These are phyloP conservation scores for Daldinia caldariorum DNA, from an alignment of 495 filamentous ascomycete species.

Conservation along the genomic window DNA sequence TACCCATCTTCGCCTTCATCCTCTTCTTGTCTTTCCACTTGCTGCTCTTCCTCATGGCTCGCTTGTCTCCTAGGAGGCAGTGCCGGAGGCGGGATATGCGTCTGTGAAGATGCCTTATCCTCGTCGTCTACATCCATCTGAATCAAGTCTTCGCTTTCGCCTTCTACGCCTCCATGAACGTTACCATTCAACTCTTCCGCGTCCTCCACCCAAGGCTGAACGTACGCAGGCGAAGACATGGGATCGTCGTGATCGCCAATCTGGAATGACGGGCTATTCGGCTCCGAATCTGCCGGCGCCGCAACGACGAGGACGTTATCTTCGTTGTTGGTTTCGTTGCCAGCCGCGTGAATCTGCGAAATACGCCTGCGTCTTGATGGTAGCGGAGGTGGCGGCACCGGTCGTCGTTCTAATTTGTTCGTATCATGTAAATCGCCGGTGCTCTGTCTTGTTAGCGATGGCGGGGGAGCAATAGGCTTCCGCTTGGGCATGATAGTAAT, in stretches of 20 bases:
- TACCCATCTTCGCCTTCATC: slow-evolving; percentile 42
- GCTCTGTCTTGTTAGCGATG: slow-evolving; percentile 44
- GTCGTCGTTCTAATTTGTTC: slow-evolving; percentile 49
- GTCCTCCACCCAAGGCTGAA: slow-evolving; percentile 59
- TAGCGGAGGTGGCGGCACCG: slow-evolving; percentile 55
- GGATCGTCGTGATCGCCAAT: slow-evolving; percentile 17
- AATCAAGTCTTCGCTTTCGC: slow-evolving; percentile 30
- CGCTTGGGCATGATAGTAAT: slow-evolving; percentile 63
- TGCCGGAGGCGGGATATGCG: slow-evolving; percentile 7
- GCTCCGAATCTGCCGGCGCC: slow-evolving; percentile 66
- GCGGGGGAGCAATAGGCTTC: slow-evolving; percentile 49
- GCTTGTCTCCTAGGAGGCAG: slow-evolving; percentile 23
- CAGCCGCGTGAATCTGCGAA: slow-evolving; percentile 41
- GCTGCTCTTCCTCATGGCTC: background rate
- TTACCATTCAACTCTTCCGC: slow-evolving; percentile 37
- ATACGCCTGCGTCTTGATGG: slow-evolving; percentile 42
- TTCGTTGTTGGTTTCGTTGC: slow-evolving; percentile 45
- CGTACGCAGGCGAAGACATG: slow-evolving; percentile 40
- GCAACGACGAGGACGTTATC: slow-evolving; percentile 67
- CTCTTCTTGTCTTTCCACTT: slow-evolving; percentile 16
- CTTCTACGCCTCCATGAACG: background rate
- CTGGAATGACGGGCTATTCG: slow-evolving; percentile 58
- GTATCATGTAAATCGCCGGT: slow-evolving; percentile 37
- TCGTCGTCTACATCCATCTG: slow-evolving; percentile 13
- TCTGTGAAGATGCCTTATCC: slow-evolving; percentile 2